phyloP scores from a whole-genome alignment of 169 alveolate species.

The Cryptosporidium ryanae region DNA sequence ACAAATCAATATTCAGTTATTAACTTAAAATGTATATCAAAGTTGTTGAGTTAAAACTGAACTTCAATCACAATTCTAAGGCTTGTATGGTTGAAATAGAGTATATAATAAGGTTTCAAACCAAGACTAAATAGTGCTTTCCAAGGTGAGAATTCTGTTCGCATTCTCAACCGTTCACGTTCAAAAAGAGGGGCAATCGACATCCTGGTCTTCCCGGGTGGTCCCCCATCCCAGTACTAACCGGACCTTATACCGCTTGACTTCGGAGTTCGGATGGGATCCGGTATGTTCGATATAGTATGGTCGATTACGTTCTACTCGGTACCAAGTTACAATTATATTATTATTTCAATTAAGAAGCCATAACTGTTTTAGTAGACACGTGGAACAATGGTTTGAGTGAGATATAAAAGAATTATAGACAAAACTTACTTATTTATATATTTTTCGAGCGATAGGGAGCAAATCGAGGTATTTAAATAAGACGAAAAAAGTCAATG shows the following conservation, averaged over 20 bases:
- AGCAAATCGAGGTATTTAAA: background rate
- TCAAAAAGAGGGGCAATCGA: slow-evolving; percentile 81
- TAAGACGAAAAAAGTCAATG: no score
- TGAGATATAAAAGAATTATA: background rate
- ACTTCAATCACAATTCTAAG: no score
- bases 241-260: slow-evolving; percentile 90
- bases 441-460: background rate
- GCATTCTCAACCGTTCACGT: no score
- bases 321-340: slow-evolving; percentile 11
- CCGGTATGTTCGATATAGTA: slow-evolving; percentile 89
- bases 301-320: slow-evolving; percentile 83
- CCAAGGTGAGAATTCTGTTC: no score
- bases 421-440: background rate
- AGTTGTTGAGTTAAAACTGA: no score
- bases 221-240: slow-evolving; percentile 92
- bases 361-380: background rate
- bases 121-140: no score
- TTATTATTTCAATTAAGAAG: background rate
- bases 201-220: slow-evolving; percentile 89
- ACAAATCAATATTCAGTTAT: no score
- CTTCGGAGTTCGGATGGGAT: slow-evolving; percentile 92
- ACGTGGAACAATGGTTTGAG: background rate
- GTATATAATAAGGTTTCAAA: no score
- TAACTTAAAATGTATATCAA: no score
- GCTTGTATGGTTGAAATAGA: no score